phyloP scores from a whole-genome alignment of 345 rosid species.

The Euclidium syriacum region DNA sequence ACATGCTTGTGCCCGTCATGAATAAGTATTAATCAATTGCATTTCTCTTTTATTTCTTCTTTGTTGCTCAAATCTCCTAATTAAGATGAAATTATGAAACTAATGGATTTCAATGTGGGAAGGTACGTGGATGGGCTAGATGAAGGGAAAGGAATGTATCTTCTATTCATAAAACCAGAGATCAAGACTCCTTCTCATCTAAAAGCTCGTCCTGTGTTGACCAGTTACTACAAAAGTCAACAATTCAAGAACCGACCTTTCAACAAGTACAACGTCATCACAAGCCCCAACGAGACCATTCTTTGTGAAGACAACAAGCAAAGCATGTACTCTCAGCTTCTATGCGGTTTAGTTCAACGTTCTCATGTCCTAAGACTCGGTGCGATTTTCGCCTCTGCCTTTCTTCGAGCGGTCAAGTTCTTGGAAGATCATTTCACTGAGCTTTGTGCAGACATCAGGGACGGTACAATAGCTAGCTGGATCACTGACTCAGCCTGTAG shows the following conservation, averaged over 20 bases:
- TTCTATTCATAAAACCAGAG: slow-evolving; percentile 58
- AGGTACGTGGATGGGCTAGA: slow-evolving; percentile 1
- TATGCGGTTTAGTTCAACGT: slow-evolving; percentile 50
- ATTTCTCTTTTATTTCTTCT: neutral
- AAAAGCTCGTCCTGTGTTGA: slow-evolving; percentile 53
- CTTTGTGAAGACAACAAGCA: slow-evolving; percentile 53
- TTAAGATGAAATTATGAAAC: neutral
- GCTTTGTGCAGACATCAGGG: slow-evolving; percentile 38
- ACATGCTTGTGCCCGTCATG: slow-evolving; percentile 50
- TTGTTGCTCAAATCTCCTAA: neutral
- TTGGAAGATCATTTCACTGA: slow-evolving; percentile 43
- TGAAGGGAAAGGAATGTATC: slow-evolving; percentile 56
- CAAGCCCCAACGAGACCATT: slow-evolving; percentile 57
- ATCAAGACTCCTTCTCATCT: slow-evolving; percentile 50
- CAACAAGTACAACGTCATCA: slow-evolving; percentile 39
- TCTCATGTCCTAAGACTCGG: slow-evolving; percentile 49
- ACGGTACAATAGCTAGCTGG: slow-evolving; percentile 35
- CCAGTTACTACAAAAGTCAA: slow-evolving; percentile 55
- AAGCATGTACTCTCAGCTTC: slow-evolving; percentile 57
- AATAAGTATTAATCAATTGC: slow-evolving; percentile 32
- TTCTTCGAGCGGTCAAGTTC: too few species aligned
- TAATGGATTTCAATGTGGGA: neutral
- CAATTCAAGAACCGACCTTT: slow-evolving; percentile 44
- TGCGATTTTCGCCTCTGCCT: slow-evolving; percentile 55
- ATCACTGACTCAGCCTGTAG: slow-evolving; percentile 38